A percentile compares a stretch with the other conserved stretches of the same genome.
Evolutionary conservation across 2,329 filamentous ascomycete species (phyloP).

Genomic region (Epichloe typhina): DNA sequence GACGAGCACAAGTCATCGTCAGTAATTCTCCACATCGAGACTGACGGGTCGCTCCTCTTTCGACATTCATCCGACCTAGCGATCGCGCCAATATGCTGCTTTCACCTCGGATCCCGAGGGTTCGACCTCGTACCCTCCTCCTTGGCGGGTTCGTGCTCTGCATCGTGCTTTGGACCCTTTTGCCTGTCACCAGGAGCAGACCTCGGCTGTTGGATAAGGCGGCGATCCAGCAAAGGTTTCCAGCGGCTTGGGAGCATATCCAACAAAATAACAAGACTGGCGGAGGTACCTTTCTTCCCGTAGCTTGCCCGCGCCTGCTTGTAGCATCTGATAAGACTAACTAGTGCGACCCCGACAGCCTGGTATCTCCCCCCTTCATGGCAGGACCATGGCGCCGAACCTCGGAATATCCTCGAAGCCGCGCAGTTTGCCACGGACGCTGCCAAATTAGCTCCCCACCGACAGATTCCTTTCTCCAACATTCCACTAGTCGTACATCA

Average conservation of each 20-base stretch:
- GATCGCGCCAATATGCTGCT: conserved; percentile 4
- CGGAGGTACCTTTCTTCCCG: conserved; percentile 8
- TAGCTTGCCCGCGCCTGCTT: neutral
- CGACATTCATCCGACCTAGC: neutral
- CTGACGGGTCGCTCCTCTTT: neutral
- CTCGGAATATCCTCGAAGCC: conserved; percentile 11
- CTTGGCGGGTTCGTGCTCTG: conserved; percentile 3
- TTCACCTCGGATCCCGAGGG: conserved; percentile 2
- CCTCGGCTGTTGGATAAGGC: neutral
- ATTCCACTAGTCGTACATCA: conserved; percentile 15
- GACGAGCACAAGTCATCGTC: neutral
- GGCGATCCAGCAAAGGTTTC: conserved; percentile 5
- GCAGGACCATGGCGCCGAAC: conserved; percentile 7
- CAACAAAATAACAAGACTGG: conserved; percentile 8
- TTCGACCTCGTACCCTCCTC: conserved; percentile 2
- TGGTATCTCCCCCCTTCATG: conserved; percentile 13
- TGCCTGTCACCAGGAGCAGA: neutral
- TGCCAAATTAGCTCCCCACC: conserved; percentile 5
- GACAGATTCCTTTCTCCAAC: conserved; percentile 11
- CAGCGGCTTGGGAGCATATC: conserved; percentile 11
- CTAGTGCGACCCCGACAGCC: conserved; percentile 6
- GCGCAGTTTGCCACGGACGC: conserved; percentile 9
- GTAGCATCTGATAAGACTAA: neutral
- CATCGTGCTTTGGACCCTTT: conserved; percentile 3
- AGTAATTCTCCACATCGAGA: neutral